Conservation (phyloP, 257 asterid species). For the Anisodus acutangulus region DNA sequence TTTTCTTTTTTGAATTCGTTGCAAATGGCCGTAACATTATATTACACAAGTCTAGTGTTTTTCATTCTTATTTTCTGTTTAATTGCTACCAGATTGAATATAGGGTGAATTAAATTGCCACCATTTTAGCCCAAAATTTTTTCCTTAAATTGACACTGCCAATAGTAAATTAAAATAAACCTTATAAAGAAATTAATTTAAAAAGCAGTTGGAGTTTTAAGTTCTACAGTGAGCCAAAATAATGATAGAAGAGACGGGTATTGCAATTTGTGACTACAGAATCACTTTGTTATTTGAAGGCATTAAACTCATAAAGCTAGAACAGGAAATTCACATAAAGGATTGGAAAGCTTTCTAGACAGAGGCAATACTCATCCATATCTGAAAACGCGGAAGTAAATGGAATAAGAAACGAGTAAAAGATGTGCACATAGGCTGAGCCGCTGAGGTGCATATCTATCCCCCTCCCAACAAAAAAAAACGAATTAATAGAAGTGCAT, state of each 20-base stretch:
- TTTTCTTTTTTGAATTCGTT: neutral
- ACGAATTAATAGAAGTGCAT: neutral
- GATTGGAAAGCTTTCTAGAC: constrained; percentile 15
- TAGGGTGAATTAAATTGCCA: neutral
- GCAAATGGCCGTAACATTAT: neutral
- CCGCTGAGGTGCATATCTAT: neutral
- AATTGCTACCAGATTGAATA: neutral
- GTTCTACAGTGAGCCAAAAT: constrained; percentile 17
- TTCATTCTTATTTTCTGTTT: constrained; percentile 15
- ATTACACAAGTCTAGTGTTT: neutral
- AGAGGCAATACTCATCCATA: neutral
- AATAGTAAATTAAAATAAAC: neutral
- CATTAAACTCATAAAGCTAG: neutral
- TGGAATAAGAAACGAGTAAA: constrained; percentile 10
- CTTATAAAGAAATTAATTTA: neutral
- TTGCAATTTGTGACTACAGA: neutral
- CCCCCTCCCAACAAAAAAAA: neutral
- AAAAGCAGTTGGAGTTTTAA: neutral
- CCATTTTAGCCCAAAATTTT: neutral
- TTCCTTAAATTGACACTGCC: neutral
- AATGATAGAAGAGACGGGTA: neutral
- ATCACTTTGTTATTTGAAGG: neutral
- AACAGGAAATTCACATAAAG: constrained; percentile 10
- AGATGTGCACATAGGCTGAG: neutral
- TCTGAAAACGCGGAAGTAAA: neutral